Evolutionary conservation across 2,329 filamentous ascomycete species (phyloP).

Genomic region (Nemania sp.): DNA sequence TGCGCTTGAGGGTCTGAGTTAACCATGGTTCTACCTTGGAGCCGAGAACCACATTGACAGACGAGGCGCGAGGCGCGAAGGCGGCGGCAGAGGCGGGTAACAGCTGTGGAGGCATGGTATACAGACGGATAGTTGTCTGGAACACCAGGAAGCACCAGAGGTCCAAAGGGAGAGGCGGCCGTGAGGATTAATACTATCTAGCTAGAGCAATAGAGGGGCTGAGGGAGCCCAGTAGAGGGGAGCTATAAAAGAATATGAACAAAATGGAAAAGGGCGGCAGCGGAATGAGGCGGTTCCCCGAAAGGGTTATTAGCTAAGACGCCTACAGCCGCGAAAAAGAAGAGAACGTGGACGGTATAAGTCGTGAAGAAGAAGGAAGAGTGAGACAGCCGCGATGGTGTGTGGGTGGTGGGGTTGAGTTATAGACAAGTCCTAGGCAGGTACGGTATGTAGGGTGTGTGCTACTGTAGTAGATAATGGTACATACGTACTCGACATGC

Average conservation of each 20-base stretch:
- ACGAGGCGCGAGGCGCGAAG: conserved; percentile 87
- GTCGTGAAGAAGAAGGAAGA: conserved; percentile 57
- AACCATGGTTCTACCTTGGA: conserved; percentile 95
- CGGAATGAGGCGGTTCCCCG: conserved; percentile 58
- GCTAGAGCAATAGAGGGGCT: not conserved
- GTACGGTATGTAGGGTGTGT: too few species aligned
- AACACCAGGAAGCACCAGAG: not conserved
- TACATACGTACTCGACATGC: not conserved
- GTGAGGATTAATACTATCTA: not conserved
- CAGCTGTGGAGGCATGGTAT: conserved; percentile 85
- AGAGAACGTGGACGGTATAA: conserved; percentile 60
- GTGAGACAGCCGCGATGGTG: conserved; percentile 46
- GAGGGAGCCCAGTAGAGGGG: conserved; percentile 26
- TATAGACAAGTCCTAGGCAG: conserved; percentile 42
- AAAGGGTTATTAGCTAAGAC: conserved; percentile 61
- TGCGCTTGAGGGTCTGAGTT: conserved; percentile 93
- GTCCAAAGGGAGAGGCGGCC: not conserved
- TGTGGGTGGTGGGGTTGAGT: conserved; percentile 55
- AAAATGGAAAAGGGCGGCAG: conserved; percentile 49
- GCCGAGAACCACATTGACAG: conserved; percentile 91
- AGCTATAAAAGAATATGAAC: conserved; percentile 46
- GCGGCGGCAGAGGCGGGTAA: conserved; percentile 93
- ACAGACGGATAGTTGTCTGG: not conserved
- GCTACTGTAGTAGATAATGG: not conserved
- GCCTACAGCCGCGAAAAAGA: conserved; percentile 62